Evolutionary conservation across 164 flowering plant species (phyloP), one percentile per base, ranked within the genome.

Genomic region (Umbellularia californica): DNA sequence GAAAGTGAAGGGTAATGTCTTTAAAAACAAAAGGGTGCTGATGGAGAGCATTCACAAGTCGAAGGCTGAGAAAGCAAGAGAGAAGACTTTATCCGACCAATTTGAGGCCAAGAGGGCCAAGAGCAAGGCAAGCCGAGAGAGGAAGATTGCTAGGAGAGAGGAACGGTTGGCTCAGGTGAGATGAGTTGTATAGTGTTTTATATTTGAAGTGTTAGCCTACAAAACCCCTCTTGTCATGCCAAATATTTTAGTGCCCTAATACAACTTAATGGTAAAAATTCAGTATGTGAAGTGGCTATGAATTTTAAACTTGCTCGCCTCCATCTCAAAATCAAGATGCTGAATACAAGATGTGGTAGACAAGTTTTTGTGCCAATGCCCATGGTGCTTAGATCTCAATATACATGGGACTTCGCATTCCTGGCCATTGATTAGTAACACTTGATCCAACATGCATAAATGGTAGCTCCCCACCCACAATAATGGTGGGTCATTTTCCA

Each of bases 71-170:
- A 80, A 78, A 70, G 83, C 71, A 1, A 76, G 77, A 77, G 82
- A 80, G 69, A 80, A 73, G 74, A 71, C 68, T 6, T 20, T 75
- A 24, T 75, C 65, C 3, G 72, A 82, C 20, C 87, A 82, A 68
- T 70, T 77, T 23, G 77, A 77, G 63, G 79, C 79, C 58, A 80
- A 75, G 79, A 77, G 77, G 50, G 78, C 78, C n/a, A 52, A 76
- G 70, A 62, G 62, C 69, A 80, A 77, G 62, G 66, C 77, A 24
- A 75, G 71, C 68, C 17, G 77, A 23, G 74, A 70, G 52, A 70
- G 74, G 74, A 76, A 76, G 64, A 28, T 68, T 77, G 88, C 88
- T 7, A 77, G 87, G 71, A 84, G 87, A 76, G 88, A 86, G 67
- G 89, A 86, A 69, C 82, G 89, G 27, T 76, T 84, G 72, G 89